Base-by-base conservation (phyloP, 176 grass and related monocot species). In the Rhynchospora breviuscula region DNA sequence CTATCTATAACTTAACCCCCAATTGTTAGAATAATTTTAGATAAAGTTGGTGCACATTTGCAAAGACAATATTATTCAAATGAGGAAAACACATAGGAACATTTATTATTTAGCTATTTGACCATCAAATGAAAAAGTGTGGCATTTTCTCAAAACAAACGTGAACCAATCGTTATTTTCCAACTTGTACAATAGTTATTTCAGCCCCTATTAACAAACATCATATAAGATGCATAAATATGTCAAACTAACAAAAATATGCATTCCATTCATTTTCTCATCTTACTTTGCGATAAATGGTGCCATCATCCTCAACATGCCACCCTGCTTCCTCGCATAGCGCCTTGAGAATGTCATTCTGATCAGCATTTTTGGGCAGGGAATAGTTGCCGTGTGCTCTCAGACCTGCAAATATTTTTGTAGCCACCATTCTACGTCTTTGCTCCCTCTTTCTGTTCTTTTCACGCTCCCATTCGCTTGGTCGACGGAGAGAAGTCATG, bases 331-430 rank as follows among this genome's bases (percentile, higher is more conserved):
- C 94, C 23, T 78, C 83, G 54, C 94, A 94, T 67, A 97, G 88
- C 18, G 94, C 92, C 61, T 83, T 89, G 76, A 97, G 91, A 44
- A 97, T 88, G 54, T 97, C 92, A 69, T 97, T 97, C 89, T 97
- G 94, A 88, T 97, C 94, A 23, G 90, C 90, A 49, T 94, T 86
- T 89, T 92, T 97, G 1, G 94, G 92, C 63, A 97, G 88, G 56
- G 63, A 18, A 84, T 97, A 97, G 33, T 89, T 91, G 23, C 83
- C 88, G 19, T 85, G 47, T 18, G 87, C 78, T 85, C 88, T 88
- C 62, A 97, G 87, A 22, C 92, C 92, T 2, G 90, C 88, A 84
- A 88, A 97, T 66, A 94, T 97, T 84, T 88, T 89, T 2, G 83
- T 84, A 8, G 91, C 81, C 64, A 97, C 81, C 87, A 87, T 81